Percentiles rank a stretch among this genome's conserved stretches.
These are phyloP conservation scores for Saturnispora zaruensis DNA, from an alignment of 805 yeast species.

Conservation along the genomic window DNA sequence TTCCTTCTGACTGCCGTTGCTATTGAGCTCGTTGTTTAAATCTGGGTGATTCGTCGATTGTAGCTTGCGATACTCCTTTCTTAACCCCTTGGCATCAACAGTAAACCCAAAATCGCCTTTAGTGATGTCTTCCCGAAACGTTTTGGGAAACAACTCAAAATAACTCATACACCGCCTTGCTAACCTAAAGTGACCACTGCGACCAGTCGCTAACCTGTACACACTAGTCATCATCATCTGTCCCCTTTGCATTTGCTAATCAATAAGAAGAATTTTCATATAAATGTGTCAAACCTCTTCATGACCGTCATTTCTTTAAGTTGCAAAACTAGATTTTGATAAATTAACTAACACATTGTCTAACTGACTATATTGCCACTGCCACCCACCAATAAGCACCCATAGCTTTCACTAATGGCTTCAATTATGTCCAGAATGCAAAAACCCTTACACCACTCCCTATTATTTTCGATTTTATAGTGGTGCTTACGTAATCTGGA, in stretches of 20 bases:
- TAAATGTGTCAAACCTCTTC: neutral
- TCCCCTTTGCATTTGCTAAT: neutral
- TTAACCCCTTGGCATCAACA: conserved; percentile 45
- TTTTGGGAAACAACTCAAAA: conserved; percentile 65
- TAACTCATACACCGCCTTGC: conserved; percentile 24
- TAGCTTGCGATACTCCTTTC: conserved; percentile 65
- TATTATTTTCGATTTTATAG: neutral
- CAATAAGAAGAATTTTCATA: neutral
- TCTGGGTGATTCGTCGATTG: conserved; percentile 85
- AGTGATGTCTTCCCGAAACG: conserved; percentile 60
- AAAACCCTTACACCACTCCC: neutral
- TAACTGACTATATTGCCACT: too few relatives aligned
- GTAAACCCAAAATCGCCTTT: conserved; percentile 45
- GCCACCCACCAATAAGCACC: too few relatives aligned
- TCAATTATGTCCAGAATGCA: too few relatives aligned
- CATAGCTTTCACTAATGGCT: too few relatives aligned
- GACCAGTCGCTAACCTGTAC: neutral
- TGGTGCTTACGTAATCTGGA: neutral
- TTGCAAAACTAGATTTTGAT: too few relatives aligned
- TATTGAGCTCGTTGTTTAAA: conserved; percentile 26
- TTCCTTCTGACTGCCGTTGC: conserved; percentile 14
- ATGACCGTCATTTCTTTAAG: neutral
- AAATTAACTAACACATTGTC: too few relatives aligned
- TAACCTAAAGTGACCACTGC: neutral
- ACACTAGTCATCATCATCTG: neutral